Percentiles rank a stretch among this genome's conserved stretches.
phyloP scores from a whole-genome alignment of 495 filamentous ascomycete species.

The Penicillium paradoxum region DNA sequence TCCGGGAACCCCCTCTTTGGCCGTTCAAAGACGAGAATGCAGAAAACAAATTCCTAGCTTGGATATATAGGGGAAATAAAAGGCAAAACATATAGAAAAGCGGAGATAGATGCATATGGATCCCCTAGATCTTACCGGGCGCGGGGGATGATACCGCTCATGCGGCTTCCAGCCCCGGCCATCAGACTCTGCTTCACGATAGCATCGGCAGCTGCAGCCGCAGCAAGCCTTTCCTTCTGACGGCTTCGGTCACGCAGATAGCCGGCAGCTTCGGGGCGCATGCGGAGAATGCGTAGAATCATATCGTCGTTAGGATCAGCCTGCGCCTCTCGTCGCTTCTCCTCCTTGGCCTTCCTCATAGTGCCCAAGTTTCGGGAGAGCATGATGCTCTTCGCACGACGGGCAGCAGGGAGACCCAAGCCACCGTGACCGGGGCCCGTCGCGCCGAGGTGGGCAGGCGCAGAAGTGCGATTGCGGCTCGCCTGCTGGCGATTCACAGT shows the following conservation, averaged over 20 bases:
- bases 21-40: no score
- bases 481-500: conserved; percentile 72
- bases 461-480: conserved; percentile 64
- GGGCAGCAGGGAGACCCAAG: conserved; percentile 62
- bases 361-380: conserved; percentile 91
- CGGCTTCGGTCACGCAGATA: conserved; percentile 89
- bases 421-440: conserved; percentile 59
- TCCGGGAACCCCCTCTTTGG: no score
- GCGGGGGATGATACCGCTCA: conserved; percentile 51
- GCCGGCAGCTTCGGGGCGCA: conserved; percentile 87
- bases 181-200: conserved; percentile 91
- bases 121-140: background rate
- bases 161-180: conserved; percentile 59
- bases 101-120: background rate
- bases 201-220: conserved; percentile 82
- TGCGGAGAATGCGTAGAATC: conserved; percentile 91
- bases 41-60: background rate
- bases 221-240: conserved; percentile 90
- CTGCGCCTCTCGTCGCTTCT: conserved; percentile 90
- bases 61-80: background rate
- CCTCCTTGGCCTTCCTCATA: conserved; percentile 91
- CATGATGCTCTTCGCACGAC: conserved; percentile 90
- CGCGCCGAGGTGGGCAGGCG: conserved; percentile 57
- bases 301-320: conserved; percentile 98
- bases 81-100: background rate